Evolutionary conservation across 306 rosid genomes (phyloP).

Genomic region (Prunus campanulata): DNA sequence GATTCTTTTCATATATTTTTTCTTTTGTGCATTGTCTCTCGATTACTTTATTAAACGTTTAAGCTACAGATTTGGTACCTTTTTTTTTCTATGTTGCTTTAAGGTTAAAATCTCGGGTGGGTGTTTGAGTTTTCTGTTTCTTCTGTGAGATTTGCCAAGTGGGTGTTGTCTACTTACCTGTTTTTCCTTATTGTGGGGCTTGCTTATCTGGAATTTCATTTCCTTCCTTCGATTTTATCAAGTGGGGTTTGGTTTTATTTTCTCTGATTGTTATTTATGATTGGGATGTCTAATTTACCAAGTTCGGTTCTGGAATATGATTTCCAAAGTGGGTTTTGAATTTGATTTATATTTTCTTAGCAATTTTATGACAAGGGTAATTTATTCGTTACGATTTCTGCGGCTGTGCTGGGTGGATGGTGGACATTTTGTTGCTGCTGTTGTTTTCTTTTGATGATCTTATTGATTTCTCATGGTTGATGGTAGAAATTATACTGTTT

Average conservation of each 20-base stretch:
- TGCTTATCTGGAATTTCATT: too few relatives aligned
- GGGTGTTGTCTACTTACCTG: background rate
- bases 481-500: background rate
- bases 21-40: background rate
- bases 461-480: background rate
- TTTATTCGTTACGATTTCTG: background rate
- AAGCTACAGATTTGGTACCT: background rate
- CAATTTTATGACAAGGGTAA: background rate
- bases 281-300: background rate
- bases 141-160: background rate
- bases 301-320: background rate
- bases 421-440: background rate
- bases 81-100: background rate
- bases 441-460: background rate
- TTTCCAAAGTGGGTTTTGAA: background rate
- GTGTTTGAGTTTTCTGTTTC: background rate
- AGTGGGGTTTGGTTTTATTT: background rate
- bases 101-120: slow-evolving; percentile 6
- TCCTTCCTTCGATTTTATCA: too few relatives aligned
- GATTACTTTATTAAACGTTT: background rate
- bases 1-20: background rate
- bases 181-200: background rate
- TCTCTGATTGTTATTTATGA: background rate
- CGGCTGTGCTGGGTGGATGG: background rate
- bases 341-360: background rate